Conservation (phyloP, 2,329 filamentous ascomycete genomes). For the Rhinocladiella mackenziei region DNA sequence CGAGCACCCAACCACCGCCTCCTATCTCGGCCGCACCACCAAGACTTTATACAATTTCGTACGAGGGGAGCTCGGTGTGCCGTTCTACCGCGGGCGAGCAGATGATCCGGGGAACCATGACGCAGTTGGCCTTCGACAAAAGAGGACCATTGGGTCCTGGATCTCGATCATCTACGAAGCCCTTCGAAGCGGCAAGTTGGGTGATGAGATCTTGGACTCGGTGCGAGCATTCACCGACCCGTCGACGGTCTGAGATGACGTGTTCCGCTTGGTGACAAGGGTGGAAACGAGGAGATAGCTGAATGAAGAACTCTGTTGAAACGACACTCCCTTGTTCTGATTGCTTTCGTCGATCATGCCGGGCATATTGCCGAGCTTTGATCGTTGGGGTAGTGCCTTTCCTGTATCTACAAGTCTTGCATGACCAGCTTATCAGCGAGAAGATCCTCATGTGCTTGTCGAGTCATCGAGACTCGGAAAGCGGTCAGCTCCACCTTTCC, state of each 20-base stretch:
- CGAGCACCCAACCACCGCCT: background rate
- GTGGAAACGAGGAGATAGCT: too few relatives aligned
- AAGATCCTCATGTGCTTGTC: background rate
- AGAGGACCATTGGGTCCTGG: constrained; percentile 32
- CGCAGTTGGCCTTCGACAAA: background rate
- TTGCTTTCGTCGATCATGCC: too few relatives aligned
- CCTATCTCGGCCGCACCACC: constrained; percentile 24
- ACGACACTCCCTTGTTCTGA: too few relatives aligned
- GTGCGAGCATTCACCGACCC: too few relatives aligned
- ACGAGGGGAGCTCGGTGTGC: constrained; percentile 34
- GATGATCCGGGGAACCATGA: constrained; percentile 31
- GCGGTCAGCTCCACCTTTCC: constrained; percentile 34
- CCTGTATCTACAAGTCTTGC: constrained; percentile 8
- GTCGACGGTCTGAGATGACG: too few relatives aligned
- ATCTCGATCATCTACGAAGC: constrained; percentile 30
- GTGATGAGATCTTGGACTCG: constrained; percentile 1
- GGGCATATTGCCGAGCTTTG: too few relatives aligned
- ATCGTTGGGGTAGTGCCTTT: too few relatives aligned
- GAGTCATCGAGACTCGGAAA: constrained; percentile 29
- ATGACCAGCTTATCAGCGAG: background rate
- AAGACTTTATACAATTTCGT: constrained; percentile 37
- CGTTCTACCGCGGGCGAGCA: constrained; percentile 33
- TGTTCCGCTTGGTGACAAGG: too few relatives aligned
- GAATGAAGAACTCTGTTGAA: too few relatives aligned
- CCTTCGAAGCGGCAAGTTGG: constrained; percentile 19